Conservation (phyloP, 2,329 filamentous ascomycete genomes). For the Aspergillus sojae region DNA sequence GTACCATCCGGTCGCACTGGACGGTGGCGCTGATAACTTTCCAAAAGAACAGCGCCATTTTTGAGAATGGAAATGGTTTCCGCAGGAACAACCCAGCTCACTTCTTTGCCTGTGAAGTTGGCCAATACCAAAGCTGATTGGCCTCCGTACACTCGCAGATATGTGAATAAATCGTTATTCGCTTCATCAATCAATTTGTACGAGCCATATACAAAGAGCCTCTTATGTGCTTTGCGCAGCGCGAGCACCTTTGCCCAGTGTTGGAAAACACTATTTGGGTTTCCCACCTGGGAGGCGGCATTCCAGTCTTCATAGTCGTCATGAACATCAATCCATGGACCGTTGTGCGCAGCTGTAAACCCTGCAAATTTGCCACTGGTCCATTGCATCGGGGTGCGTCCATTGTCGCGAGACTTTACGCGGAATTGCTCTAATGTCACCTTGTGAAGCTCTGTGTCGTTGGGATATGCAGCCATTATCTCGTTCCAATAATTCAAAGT, state of each 20-base stretch:
- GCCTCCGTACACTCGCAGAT: background rate
- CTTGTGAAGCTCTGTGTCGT: slow-evolving; percentile 24
- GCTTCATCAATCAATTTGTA: background rate
- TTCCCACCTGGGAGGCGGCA: slow-evolving; percentile 40
- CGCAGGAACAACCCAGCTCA: background rate
- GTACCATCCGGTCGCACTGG: background rate
- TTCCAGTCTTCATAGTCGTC: slow-evolving; percentile 65
- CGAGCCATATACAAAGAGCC: background rate
- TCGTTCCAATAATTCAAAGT: background rate
- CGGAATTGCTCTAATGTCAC: slow-evolving; percentile 61
- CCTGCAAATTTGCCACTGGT: slow-evolving; percentile 51
- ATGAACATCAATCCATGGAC: slow-evolving; percentile 71
- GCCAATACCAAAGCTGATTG: background rate
- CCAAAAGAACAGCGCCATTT: background rate
- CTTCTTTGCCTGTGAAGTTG: background rate
- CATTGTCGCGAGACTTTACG: slow-evolving; percentile 63
- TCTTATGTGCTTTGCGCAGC: background rate
- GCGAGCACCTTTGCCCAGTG: background rate
- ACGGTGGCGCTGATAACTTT: background rate
- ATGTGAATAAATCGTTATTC: background rate
- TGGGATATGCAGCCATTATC: background rate
- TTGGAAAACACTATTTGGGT: background rate
- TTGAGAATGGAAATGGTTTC: background rate
- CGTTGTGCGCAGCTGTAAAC: slow-evolving; percentile 60
- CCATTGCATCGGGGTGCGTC: slow-evolving; percentile 73